Evolutionary conservation across 495 filamentous ascomycete species (phyloP).

Genomic region (Podospora tetraspora): DNA sequence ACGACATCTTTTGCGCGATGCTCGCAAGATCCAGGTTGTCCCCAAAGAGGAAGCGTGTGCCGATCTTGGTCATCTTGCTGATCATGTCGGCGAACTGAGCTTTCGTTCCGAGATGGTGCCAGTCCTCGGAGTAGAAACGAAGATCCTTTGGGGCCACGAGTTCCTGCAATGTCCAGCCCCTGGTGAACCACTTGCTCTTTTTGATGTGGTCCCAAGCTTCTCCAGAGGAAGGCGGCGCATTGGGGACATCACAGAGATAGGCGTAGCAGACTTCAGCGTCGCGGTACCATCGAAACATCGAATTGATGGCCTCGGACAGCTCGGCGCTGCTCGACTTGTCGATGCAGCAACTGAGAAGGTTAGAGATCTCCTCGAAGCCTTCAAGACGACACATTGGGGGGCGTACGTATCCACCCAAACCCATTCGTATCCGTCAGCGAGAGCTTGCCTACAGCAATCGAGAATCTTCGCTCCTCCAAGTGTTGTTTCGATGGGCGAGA

Average conservation of each 20-base stretch:
- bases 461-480: not conserved
- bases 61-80: conserved; percentile 7
- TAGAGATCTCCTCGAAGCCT: too few relatives aligned
- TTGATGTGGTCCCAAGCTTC: not conserved
- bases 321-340: conserved; percentile 8
- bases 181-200: conserved; percentile 30
- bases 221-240: not conserved
- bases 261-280: conserved; percentile 21
- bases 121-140: conserved; percentile 29
- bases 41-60: not conserved
- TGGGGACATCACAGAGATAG: conserved; percentile 18
- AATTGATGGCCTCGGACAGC: conserved; percentile 11
- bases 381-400: not conserved
- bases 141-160: conserved; percentile 31
- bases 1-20: conserved; percentile 17
- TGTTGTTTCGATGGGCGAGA: not conserved
- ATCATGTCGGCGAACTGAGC: not conserved
- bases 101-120: conserved; percentile 21
- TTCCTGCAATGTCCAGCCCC: conserved; percentile 43
- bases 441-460: not conserved
- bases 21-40: not conserved
- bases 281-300: conserved; percentile 11
- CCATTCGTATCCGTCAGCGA: not conserved
- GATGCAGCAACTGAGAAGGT: conserved; percentile 7
- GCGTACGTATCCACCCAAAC: conserved; percentile 9